Base-by-base conservation (phyloP, 768 basidiomycete species). In the Boletus fagicola region DNA sequence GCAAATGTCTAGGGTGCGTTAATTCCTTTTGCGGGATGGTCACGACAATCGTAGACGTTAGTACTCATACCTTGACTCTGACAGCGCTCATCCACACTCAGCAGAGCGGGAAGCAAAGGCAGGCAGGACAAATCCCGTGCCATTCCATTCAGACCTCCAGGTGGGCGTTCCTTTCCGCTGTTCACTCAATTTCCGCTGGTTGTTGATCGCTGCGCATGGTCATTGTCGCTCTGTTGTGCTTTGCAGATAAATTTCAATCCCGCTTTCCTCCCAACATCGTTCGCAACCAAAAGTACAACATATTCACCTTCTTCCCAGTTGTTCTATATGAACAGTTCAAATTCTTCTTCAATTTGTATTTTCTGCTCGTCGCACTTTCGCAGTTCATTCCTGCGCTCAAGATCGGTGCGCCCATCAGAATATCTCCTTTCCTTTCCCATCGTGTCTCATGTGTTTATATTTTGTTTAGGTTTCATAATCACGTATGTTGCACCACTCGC, bases 271-370 rank as follows among this genome's bases (percentile, higher is more conserved):
- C 94, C 31, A 99, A 99, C 74, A 87, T 88, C 48, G 92, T 97
- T 54, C 87, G 92, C 64, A 99, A 99, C 66, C 96, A 98, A 74
- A 99, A 99, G 77, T 98, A 98, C 80, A 96, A 95, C 70, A 79
- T 90, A 53, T 83, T 92, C 76, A 94, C 92, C n/a, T 99, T 99
- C 79, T 82, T 99, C 11, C 97, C 97, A 4, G 83, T 98, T 62
- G 95, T 98, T 45, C 85, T 98, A 71, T 98, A 98, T 73, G 95
- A 98, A 72, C 96, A 98, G 72, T 99, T 98, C 87, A 98, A 98
- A 74, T 98, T 96, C 80, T 99, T 99, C 78, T 98, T 97, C 85
- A 99, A 98, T 70, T 81, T 98, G 8, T 99, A 98, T 74, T 99
- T 99, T 70, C 83, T 98, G 12, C 86, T 98, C 24, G 97, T 99